These are phyloP conservation scores for Exophiala oligosperma DNA, from an alignment of 2,329 filamentous ascomycete genomes.

Conservation along the genomic window DNA sequence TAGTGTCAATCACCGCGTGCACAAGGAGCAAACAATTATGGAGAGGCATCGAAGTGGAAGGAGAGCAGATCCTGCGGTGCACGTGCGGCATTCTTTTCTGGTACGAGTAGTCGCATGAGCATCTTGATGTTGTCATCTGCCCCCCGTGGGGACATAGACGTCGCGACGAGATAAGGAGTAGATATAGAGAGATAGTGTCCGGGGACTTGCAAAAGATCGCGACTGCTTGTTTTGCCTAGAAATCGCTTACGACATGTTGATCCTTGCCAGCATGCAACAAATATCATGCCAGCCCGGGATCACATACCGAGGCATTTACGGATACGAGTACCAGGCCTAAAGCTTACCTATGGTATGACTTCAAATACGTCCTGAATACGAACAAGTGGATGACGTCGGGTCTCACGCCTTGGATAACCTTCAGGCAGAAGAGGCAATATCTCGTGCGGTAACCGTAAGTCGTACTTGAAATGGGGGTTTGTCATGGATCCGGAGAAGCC, in stretches of 20 bases:
- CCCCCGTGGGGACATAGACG: neutral
- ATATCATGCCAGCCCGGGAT: too few relatives aligned
- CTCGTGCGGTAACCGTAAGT: neutral
- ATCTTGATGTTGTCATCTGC: neutral
- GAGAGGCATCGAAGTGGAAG: too few relatives aligned
- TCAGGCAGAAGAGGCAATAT: constrained; percentile 1
- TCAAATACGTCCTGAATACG: neutral
- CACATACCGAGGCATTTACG: neutral
- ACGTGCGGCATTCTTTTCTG: too few relatives aligned
- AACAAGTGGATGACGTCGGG: constrained; percentile 14
- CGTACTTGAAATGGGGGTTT: neutral
- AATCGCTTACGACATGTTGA: constrained; percentile 2
- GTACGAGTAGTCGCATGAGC: too few relatives aligned
- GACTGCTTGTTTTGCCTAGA: neutral
- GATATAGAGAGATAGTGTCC: neutral
- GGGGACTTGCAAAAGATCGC: neutral
- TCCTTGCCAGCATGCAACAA: neutral
- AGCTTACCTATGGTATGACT: constrained; percentile 1
- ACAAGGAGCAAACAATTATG: too few relatives aligned
- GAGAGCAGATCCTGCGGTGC: too few relatives aligned
- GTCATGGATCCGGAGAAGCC: constrained; percentile 1
- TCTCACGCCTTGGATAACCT: neutral
- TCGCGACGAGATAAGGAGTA: neutral
- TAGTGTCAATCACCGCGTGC: too few relatives aligned
- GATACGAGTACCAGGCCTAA: neutral